Conservation (phyloP, 805 yeast species). For the Kluyveromyces starmeri region DNA sequence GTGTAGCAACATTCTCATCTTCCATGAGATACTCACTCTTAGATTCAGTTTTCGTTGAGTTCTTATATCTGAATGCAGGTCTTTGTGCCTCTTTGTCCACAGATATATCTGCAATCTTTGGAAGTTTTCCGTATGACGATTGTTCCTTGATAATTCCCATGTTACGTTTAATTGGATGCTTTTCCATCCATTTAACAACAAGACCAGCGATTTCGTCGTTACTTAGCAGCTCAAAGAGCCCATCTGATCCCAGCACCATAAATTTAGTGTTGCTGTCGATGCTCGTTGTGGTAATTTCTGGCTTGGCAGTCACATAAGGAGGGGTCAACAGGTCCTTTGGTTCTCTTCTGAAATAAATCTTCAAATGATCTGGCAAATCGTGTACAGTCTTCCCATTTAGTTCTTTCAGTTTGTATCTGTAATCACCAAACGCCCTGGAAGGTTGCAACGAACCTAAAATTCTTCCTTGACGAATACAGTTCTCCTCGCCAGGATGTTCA, state of each 20-base stretch:
- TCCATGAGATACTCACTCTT: slow-evolving; percentile 47
- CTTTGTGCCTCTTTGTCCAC: slow-evolving; percentile 48
- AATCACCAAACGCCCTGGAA: slow-evolving; percentile 94
- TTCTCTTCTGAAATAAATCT: slow-evolving; percentile 70
- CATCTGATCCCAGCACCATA: slow-evolving; percentile 89
- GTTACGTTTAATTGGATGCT: slow-evolving; percentile 29
- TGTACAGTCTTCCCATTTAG: slow-evolving; percentile 33
- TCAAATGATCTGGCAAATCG: slow-evolving; percentile 67
- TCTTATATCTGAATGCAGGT: slow-evolving; percentile 61
- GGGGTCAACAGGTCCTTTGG: slow-evolving; percentile 76
- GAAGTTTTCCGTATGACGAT: slow-evolving; percentile 34
- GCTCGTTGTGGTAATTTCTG: slow-evolving; percentile 77
- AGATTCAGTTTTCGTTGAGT: slow-evolving; percentile 19
- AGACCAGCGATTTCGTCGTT: slow-evolving; percentile 89
- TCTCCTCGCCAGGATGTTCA: slow-evolving; percentile 90
- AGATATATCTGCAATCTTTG: slow-evolving; percentile 56
- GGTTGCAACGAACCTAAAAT: slow-evolving; percentile 92
- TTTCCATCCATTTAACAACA: slow-evolving; percentile 89
- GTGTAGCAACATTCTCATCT: slow-evolving; percentile 88
- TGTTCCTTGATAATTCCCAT: slow-evolving; percentile 7
- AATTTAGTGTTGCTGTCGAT: slow-evolving; percentile 68
- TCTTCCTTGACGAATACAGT: slow-evolving; percentile 77
- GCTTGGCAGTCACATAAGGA: slow-evolving; percentile 96
- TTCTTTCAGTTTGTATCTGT: slow-evolving; percentile 77
- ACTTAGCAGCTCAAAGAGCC: slow-evolving; percentile 81